Evolutionary conservation across 2,329 filamentous ascomycete genomes (phyloP).

Genomic region (Aquanectria penicillioides): DNA sequence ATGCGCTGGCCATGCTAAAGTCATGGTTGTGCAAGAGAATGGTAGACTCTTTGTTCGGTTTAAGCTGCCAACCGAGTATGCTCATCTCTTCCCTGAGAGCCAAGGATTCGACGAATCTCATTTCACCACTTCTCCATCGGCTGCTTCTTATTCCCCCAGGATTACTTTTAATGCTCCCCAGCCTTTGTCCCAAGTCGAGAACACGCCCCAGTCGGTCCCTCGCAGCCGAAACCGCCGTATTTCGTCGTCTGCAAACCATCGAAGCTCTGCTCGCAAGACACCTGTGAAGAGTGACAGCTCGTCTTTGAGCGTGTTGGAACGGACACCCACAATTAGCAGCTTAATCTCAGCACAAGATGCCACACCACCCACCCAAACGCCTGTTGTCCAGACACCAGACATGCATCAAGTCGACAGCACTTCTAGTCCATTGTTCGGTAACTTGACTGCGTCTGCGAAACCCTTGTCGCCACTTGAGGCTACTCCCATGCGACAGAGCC

Average conservation of each 20-base stretch:
- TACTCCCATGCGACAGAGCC: not conserved
- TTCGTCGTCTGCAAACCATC: not conserved
- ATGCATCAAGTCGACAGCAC: not conserved
- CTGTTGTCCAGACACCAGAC: not conserved
- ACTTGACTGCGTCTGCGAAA: slow-evolving; percentile 3
- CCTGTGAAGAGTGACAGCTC: not conserved
- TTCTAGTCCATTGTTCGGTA: not conserved
- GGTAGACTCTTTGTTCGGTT: slow-evolving; percentile 49
- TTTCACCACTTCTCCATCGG: slow-evolving; percentile 36
- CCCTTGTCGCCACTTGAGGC: slow-evolving; percentile 3
- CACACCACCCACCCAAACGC: not conserved
- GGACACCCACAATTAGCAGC: slow-evolving; percentile 12
- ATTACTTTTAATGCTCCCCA: slow-evolving; percentile 24
- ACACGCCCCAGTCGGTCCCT: not conserved
- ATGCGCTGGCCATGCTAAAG: slow-evolving; percentile 45
- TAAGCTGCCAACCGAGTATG: slow-evolving; percentile 48
- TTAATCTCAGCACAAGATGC: not conserved
- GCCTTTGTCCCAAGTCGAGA: not conserved
- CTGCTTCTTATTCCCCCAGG: slow-evolving; percentile 37
- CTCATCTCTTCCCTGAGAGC: slow-evolving; percentile 43
- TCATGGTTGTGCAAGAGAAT: slow-evolving; percentile 41
- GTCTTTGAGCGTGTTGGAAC: not conserved
- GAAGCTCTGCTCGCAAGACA: not conserved
- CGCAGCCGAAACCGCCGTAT: not conserved
- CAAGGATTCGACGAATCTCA: slow-evolving; percentile 43